Base-by-base conservation (phyloP, 2,329 filamentous ascomycete species). In the Pleoardoris graminearum region DNA sequence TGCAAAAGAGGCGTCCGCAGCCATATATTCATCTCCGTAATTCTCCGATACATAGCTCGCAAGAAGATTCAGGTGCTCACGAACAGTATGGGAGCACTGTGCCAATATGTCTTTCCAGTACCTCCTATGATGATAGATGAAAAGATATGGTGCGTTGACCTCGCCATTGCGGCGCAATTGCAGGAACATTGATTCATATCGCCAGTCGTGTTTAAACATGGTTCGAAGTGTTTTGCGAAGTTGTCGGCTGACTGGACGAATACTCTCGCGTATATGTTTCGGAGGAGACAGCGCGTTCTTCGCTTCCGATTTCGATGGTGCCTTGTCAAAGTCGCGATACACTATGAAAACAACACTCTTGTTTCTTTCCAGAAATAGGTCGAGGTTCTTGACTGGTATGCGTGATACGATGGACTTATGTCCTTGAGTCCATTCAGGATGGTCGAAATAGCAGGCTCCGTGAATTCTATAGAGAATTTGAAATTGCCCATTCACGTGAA, bases 311-410 rank as follows among this genome's bases (percentile, higher is more conserved):
- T 33, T 42, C 30, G 27, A 19, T 7, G 19, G 3, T 33, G 11
- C 10, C 5, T 11, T 7, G n/a, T 42, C 12, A 32, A 54, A 57
- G 36, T 51, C 27, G 19, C 51, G 50, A 42, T 45, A 55, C 12
- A 59, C 51, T n/a, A 59, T 29, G 29, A 57, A 59, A 3, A 44
- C 42, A n/a, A 59, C 50, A 36, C 42, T 43, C 29, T 57, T 57
- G 29, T 59, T 59, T 38, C 45, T 32, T 35, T 59, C 51, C 6
- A 59, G 35, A 21, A 46, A 59, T 17, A 55, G 33, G 10, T 59
- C 54, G 30, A 54, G 27, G 23, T 59, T 55, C n/a, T 43, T 7
- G 7, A 57, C 11, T 2, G 54, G 57, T 27, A 42, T 47, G 16
- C 48, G 43, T n/a, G 53, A 50, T 21, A 53, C 47, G 12, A 53